A percentile compares a stretch with the other conserved stretches of the same genome.
These are phyloP conservation scores for Thielaviopsis ethacetica DNA, from an alignment of 2,329 filamentous ascomycete species.

Conservation along the genomic window DNA sequence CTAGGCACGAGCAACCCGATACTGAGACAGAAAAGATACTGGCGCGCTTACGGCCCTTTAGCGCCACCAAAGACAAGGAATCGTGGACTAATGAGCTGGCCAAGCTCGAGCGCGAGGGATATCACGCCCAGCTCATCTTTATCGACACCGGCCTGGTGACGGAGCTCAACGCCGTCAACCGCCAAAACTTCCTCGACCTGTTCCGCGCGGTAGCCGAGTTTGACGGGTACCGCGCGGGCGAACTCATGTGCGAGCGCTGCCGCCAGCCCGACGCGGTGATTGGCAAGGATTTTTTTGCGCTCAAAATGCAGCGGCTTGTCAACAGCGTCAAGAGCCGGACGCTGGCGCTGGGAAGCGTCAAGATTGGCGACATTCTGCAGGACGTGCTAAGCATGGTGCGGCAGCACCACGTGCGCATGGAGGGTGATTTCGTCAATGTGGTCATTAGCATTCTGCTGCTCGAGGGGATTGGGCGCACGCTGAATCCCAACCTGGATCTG, in stretches of 20 bases:
- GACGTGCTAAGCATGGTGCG: slow-evolving; percentile 86
- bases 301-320: slow-evolving; percentile 95
- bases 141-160: slow-evolving; percentile 95
- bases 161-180: slow-evolving; percentile 73
- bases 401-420: slow-evolving; percentile 77
- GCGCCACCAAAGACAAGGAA: slow-evolving; percentile 40
- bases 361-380: slow-evolving; percentile 88
- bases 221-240: slow-evolving; percentile 85
- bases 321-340: slow-evolving; percentile 80
- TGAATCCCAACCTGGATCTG: slow-evolving; percentile 78
- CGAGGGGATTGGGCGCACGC: slow-evolving; percentile 77
- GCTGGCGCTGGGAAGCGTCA: slow-evolving; percentile 82
- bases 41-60: slow-evolving; percentile 58
- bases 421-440: slow-evolving; percentile 97
- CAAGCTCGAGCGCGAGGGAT: slow-evolving; percentile 72
- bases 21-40: slow-evolving; percentile 84
- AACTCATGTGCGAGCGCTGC: slow-evolving; percentile 91
- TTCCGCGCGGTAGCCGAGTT: slow-evolving; percentile 95
- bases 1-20: slow-evolving; percentile 32
- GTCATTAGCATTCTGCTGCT: slow-evolving; percentile 86
- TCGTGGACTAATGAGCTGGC: slow-evolving; percentile 61
- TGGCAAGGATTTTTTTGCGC: slow-evolving; percentile 75
- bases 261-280: slow-evolving; percentile 82
- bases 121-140: slow-evolving; percentile 86
- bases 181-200: slow-evolving; percentile 81